Conservation (phyloP, 78 protist genomes). For the Diacronema lutheri region DNA sequence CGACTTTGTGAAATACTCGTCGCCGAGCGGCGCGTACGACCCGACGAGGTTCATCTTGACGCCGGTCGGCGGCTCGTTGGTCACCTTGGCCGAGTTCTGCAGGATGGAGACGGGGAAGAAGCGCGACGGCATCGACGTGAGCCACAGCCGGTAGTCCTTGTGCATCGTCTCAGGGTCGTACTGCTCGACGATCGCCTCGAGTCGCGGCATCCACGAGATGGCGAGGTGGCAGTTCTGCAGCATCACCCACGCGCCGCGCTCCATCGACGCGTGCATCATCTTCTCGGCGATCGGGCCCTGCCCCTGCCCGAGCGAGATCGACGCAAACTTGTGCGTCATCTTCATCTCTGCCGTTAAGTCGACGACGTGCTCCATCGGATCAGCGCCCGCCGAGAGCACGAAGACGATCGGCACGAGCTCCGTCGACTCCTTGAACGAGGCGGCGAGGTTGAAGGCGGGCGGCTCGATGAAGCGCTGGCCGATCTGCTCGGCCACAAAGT, state of each 20-base stretch:
- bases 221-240: slow-evolving; percentile 89
- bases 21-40: slow-evolving; percentile 8
- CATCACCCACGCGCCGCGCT: slow-evolving; percentile 81
- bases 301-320: slow-evolving; percentile 89
- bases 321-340: slow-evolving; percentile 53
- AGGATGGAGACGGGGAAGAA: slow-evolving; percentile 86
- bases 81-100: slow-evolving; percentile 78
- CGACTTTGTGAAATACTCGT: background rate
- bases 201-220: slow-evolving; percentile 69
- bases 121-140: slow-evolving; percentile 79
- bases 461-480: slow-evolving; percentile 73
- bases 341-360: slow-evolving; percentile 73
- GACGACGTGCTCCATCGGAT: slow-evolving; percentile 73
- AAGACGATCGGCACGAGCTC: slow-evolving; percentile 77
- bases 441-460: slow-evolving; percentile 69
- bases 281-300: slow-evolving; percentile 83
- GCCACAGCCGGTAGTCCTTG: slow-evolving; percentile 84
- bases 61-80: slow-evolving; percentile 79
- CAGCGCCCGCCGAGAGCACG: slow-evolving; percentile 84
- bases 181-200: slow-evolving; percentile 60
- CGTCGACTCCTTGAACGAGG: slow-evolving; percentile 60
- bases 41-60: slow-evolving; percentile 53
- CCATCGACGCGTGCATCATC: slow-evolving; percentile 63
- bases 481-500: slow-evolving; percentile 29
- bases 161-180: background rate